phyloP scores from a whole-genome alignment of 176 grass and related monocot species.

The Dactylis glomerata region DNA sequence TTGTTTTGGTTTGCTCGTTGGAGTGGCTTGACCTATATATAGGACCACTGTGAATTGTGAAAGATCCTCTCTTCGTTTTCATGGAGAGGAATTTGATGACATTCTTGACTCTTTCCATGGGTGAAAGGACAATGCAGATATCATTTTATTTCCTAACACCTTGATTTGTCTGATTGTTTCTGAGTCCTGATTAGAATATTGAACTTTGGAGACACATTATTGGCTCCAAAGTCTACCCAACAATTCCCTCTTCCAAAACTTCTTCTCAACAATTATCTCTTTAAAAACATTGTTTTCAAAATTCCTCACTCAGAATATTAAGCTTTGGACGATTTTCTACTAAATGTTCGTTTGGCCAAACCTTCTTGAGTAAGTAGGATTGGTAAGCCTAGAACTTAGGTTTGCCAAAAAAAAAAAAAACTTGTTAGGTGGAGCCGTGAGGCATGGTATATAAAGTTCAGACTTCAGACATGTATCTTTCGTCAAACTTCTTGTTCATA shows the following conservation, averaged over 20 bases:
- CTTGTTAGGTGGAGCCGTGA: background rate
- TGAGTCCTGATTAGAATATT: background rate
- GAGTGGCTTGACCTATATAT: slow-evolving; percentile 31
- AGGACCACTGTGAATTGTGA: background rate
- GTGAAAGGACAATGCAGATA: slow-evolving; percentile 19
- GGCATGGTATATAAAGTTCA: background rate
- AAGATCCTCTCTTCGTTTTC: slow-evolving; percentile 31
- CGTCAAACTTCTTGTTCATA: background rate
- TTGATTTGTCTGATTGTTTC: slow-evolving; percentile 21
- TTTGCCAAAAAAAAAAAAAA: no score
- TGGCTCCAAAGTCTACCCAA: background rate
- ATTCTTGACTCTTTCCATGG: slow-evolving; percentile 35
- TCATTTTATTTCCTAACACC: slow-evolving; percentile 7
- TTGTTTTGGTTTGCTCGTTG: slow-evolving; percentile 51
- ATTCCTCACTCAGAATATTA: no score
- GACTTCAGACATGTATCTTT: background rate
- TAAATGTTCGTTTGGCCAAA: background rate
- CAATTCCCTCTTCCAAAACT: background rate
- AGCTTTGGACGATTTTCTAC: no score
- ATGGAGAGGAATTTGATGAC: background rate
- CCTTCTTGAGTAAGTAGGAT: background rate
- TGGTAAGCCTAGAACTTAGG: background rate
- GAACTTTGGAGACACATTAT: background rate
- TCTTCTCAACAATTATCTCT: background rate
- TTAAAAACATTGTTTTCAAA: background rate